Evolutionary conservation across 1,284 basidiomycete genomes (phyloP), one percentile per base, ranked within the genome.

Genomic region (Cutaneotrichosporon dermatis): DNA sequence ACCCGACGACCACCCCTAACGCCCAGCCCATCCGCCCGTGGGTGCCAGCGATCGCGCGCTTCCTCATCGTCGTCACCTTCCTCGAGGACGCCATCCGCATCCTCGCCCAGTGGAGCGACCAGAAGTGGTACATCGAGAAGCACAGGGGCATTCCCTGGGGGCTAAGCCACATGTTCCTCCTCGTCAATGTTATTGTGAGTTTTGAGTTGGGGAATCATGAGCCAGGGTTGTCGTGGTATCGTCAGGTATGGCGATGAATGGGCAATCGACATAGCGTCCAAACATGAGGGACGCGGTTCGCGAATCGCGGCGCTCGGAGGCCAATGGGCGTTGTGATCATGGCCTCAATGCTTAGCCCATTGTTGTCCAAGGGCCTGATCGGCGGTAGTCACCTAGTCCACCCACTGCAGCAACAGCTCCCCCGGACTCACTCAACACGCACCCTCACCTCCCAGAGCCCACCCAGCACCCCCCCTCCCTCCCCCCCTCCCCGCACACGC

Each of bases 51-150:
- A 87, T 98, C 75, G 96, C 93, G 63, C 85, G 96, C 66, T 98
- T 98, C 80, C 80, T 99, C 66, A 99, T 99, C 77, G 92, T 99
- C 57, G 92, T 96, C 46, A 99, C 95, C 5, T 99, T 99, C 81
- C 81, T 95, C 75, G 95, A 99, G 82, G 75, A 99, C 77, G 92
- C 95, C 10, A 80, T 96, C 73, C 83, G 95, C 68, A 99, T 99
- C 76, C 65, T 90, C 62, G 92, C 92, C 9, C 95, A 98, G 78
- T 97, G 92, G 92, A 76, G 84, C 55, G 95, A 99, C 80, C 95
- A 99, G 79, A 84, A 94, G 55, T 97, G 93, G 90, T 97, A 96
- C 78, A 82, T 97, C 70, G 89, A 94, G 79, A 88, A 87, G 90
- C 92, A 98, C 80, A 85, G 96, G 74, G 84, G 88, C 70, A 96